Evolutionary conservation across 306 rosid species (phyloP).

Genomic region (Cucumis melo): DNA sequence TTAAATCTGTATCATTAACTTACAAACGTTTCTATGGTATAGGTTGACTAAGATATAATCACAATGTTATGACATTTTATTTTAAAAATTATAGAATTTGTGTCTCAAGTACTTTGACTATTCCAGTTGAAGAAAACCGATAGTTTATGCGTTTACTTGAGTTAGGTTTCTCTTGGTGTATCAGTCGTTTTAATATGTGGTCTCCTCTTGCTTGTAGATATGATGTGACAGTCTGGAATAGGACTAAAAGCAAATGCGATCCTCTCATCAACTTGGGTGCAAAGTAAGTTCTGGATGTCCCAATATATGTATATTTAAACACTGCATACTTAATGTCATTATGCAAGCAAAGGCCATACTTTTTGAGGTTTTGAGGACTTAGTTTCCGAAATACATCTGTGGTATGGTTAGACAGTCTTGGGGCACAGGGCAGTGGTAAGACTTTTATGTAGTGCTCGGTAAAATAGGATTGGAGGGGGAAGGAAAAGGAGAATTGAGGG

Average conservation of each 20-base stretch:
- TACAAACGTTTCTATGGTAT: neutral
- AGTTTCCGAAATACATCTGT: neutral
- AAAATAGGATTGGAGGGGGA: neutral
- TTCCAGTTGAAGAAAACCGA: neutral
- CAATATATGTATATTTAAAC: neutral
- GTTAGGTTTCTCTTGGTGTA: neutral
- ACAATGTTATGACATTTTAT: neutral
- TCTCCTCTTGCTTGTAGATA: constrained; percentile 30
- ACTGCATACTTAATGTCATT: neutral
- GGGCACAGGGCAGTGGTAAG: neutral
- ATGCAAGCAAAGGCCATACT: neutral
- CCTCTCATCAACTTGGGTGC: constrained; percentile 79
- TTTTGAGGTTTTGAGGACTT: neutral
- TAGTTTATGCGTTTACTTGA: neutral
- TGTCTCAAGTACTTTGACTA: neutral
- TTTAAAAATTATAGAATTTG: neutral
- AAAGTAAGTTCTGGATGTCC: constrained; percentile 32
- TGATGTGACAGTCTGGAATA: constrained; percentile 86
- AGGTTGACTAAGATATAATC: neutral
- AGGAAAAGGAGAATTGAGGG: neutral
- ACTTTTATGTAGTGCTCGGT: neutral
- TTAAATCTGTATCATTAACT: neutral
- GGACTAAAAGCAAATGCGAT: constrained; percentile 87
- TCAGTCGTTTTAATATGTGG: neutral
- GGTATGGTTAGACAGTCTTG: neutral